These are phyloP conservation scores for Furcasterigmium furcatum DNA, from an alignment of 2,329 filamentous ascomycete genomes.

Conservation along the genomic window DNA sequence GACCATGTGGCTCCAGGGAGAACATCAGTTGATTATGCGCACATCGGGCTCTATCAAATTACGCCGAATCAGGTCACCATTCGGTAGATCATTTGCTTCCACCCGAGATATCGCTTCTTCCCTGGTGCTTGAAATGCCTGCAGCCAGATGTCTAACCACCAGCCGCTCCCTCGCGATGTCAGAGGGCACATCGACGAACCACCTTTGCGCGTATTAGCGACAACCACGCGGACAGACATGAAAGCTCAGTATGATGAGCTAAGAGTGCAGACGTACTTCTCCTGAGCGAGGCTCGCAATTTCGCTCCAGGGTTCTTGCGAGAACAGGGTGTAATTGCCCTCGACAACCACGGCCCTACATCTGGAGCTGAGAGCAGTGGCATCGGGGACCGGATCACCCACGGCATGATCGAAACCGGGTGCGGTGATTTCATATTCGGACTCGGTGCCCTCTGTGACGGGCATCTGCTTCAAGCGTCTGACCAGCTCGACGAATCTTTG, in stretches of 20 bases:
- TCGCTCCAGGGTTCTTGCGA: conserved; percentile 40
- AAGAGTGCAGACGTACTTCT: conserved; percentile 18
- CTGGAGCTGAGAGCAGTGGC: conserved; percentile 49
- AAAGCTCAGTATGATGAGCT: background rate
- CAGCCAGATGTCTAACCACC: conserved; percentile 18
- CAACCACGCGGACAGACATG: too few relatives aligned
- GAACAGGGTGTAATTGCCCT: conserved; percentile 46
- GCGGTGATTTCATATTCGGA: conserved; percentile 45
- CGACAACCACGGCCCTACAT: conserved; percentile 43
- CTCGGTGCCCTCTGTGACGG: conserved; percentile 15
- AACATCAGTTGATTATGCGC: conserved; percentile 16
- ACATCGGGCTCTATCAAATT: conserved; percentile 18
- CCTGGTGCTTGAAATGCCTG: conserved; percentile 20
- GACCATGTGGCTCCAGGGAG: too few relatives aligned
- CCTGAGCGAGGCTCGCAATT: conserved; percentile 42
- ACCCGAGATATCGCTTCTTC: conserved; percentile 18
- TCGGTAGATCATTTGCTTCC: conserved; percentile 23
- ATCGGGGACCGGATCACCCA: conserved; percentile 71
- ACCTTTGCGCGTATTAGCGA: conserved; percentile 11
- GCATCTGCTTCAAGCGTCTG: conserved; percentile 13
- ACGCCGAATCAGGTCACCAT: conserved; percentile 19
- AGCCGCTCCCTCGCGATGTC: conserved; percentile 18
- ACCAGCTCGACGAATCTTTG: conserved; percentile 17
- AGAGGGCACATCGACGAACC: conserved; percentile 21
- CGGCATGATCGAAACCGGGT: conserved; percentile 74